Percentiles rank a stretch among this genome's conserved stretches.
Evolutionary conservation across 2,329 filamentous ascomycete genomes (phyloP).

Genomic region (Trichothecium roseum): DNA sequence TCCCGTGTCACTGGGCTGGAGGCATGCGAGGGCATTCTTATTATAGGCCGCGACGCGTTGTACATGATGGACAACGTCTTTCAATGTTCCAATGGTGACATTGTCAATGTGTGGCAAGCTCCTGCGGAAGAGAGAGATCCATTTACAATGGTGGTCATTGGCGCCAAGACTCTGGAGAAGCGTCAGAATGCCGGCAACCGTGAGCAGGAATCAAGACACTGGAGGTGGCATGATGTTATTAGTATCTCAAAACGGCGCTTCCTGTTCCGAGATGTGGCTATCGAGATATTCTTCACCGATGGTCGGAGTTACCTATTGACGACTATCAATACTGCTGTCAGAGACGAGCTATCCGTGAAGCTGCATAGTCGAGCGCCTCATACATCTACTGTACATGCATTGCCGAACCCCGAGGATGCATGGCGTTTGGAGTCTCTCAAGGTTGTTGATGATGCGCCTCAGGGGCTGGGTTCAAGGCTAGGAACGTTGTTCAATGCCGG

Average conservation of each 20-base stretch:
- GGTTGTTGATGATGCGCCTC: constrained; percentile 47
- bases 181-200: constrained; percentile 40
- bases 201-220: constrained; percentile 78
- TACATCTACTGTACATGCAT: constrained; percentile 56
- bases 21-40: constrained; percentile 84
- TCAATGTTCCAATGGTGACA: constrained; percentile 87
- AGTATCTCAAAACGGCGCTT: constrained; percentile 95
- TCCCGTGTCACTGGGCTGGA: constrained; percentile 91
- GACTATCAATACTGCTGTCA: constrained; percentile 58
- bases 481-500: constrained; percentile 83
- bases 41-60: constrained; percentile 81
- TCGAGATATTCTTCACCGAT: constrained; percentile 97
- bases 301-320: constrained; percentile 91
- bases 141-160: constrained; percentile 87
- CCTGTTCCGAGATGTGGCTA: constrained; percentile 85
- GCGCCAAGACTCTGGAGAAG: constrained; percentile 49
- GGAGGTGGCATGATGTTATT: constrained; percentile 90
- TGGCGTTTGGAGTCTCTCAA: constrained; percentile 86
- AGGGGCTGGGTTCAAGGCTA: constrained; percentile 73
- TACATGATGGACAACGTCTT: constrained; percentile 98
- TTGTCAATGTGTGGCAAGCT: constrained; percentile 93
- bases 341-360: constrained; percentile 73
- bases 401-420: constrained; percentile 72
- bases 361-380: constrained; percentile 73
- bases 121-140: constrained; percentile 86